Percentiles rank a stretch among this genome's conserved stretches.
Conservation (phyloP, 192 early-diverging fungal species). For the Gonapodya sp. region DNA sequence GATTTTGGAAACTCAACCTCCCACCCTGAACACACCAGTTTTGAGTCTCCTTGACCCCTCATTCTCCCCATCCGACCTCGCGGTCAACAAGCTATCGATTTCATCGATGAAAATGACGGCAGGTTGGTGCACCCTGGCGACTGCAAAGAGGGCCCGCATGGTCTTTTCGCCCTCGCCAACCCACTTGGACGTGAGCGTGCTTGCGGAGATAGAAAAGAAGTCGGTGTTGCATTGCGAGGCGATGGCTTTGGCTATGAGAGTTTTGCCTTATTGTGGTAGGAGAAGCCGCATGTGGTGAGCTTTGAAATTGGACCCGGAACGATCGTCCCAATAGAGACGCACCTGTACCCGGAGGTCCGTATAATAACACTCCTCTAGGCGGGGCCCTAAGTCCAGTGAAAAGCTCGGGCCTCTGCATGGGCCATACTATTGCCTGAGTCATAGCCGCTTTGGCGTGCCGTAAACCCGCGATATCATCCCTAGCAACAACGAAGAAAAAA, state of each 20-base stretch:
- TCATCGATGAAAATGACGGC: conserved; percentile 89
- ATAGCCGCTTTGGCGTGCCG: conserved; percentile 12
- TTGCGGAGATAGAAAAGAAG: conserved; percentile 85
- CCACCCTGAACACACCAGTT: conserved; percentile 55
- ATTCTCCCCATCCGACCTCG: conserved; percentile 78
- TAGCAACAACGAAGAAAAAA: neutral
- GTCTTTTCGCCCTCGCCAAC: conserved; percentile 85
- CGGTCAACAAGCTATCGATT: conserved; percentile 83
- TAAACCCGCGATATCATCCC: conserved; percentile 13
- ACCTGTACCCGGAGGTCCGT: conserved; percentile 80
- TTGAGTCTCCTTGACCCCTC: conserved; percentile 85
- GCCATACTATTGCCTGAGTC: conserved; percentile 10
- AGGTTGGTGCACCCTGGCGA: conserved; percentile 76
- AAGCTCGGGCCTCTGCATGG: conserved; percentile 15
- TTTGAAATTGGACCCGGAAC: neutral
- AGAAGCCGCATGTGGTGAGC: conserved; percentile 10
- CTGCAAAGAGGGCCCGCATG: conserved; percentile 79
- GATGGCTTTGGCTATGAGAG: conserved; percentile 81
- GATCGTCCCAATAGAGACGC: conserved; percentile 9
- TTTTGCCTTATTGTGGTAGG: conserved; percentile 41
- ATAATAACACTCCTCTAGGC: conserved; percentile 55
- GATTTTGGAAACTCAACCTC: conserved; percentile 60
- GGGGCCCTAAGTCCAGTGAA: conserved; percentile 13
- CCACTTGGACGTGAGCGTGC: conserved; percentile 90
- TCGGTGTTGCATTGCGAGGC: conserved; percentile 77